A percentile compares a stretch with the other conserved stretches of the same genome.
Conservation (phyloP, 2,329 filamentous ascomycete genomes). For the Paracamarosporium sp. region DNA sequence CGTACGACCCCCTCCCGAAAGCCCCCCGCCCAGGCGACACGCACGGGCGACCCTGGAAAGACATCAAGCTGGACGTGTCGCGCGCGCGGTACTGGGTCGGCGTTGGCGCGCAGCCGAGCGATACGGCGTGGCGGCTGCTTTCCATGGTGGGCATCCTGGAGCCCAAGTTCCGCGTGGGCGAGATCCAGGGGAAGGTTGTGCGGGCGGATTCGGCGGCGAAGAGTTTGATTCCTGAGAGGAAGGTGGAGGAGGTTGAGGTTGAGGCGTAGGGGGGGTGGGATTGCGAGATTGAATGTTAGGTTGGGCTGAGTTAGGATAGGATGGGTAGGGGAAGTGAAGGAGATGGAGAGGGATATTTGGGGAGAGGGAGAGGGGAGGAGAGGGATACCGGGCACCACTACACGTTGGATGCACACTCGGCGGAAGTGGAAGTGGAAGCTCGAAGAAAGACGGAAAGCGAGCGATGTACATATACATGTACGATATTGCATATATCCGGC, state of each 20-base stretch:
- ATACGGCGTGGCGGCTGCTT: constrained; percentile 86
- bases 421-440: neutral
- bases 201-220: constrained; percentile 39
- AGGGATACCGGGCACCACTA: too few relatives aligned
- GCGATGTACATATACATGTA: neutral
- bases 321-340: neutral
- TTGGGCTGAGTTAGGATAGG: neutral
- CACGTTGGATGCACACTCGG: too few relatives aligned
- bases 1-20: constrained; percentile 67
- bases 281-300: neutral
- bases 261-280: neutral
- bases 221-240: constrained; percentile 25
- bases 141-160: constrained; percentile 67
- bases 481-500: constrained; percentile 3
- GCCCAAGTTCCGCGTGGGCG: constrained; percentile 41
- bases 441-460: neutral
- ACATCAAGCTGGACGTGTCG: constrained; percentile 82
- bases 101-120: constrained; percentile 92
- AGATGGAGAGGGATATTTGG: neutral
- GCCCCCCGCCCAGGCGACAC: constrained; percentile 57
- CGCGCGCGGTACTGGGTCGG: constrained; percentile 95
- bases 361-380: neutral
- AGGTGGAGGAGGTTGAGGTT: neutral
- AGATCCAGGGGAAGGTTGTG: constrained; percentile 40
- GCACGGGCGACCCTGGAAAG: constrained; percentile 76